phyloP scores from a whole-genome alignment of 2,329 filamentous ascomycete species.

The Aschersonia sp. region DNA sequence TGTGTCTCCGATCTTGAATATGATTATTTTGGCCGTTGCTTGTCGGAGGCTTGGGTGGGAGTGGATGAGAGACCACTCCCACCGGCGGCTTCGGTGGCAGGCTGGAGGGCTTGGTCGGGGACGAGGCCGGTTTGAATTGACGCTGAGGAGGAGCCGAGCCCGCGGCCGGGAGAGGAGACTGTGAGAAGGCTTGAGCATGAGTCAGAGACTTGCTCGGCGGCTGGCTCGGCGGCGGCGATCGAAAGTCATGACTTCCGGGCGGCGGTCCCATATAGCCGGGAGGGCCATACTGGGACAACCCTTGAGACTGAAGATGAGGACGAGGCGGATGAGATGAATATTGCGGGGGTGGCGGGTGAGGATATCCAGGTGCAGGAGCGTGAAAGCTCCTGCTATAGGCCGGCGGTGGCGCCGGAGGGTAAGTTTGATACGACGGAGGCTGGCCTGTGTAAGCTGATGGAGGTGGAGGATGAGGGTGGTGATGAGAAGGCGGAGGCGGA shows the following conservation, averaged over 20 bases:
- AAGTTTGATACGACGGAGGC: slow-evolving; percentile 11
- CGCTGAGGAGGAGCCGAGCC: neutral
- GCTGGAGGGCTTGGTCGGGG: slow-evolving; percentile 1
- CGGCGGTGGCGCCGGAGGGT: slow-evolving; percentile 5
- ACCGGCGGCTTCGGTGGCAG: slow-evolving; percentile 5
- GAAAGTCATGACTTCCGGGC: slow-evolving; percentile 3
- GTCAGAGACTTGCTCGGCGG: neutral
- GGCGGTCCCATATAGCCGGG: slow-evolving; percentile 6
- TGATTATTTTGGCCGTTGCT: slow-evolving; percentile 4
- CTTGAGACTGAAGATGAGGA: slow-evolving; percentile 10
- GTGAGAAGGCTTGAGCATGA: slow-evolving; percentile 3
- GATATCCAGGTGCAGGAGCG: slow-evolving; percentile 11
- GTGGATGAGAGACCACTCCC: slow-evolving; percentile 9
- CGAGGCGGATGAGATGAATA: slow-evolving; percentile 4
- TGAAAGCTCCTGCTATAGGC: slow-evolving; percentile 10
- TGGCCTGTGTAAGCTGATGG: slow-evolving; percentile 8
- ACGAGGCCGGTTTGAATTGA: neutral
- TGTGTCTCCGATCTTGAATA: slow-evolving; percentile 13
- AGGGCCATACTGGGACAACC: slow-evolving; percentile 5
- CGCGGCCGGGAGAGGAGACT: slow-evolving; percentile 1
- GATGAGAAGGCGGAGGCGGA: slow-evolving; percentile 11
- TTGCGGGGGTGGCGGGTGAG: slow-evolving; percentile 10
- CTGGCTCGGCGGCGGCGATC: neutral
- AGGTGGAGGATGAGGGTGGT: slow-evolving; percentile 2
- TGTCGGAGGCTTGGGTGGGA: slow-evolving; percentile 17